Conservation (phyloP, 805 yeast genomes). For the Tetrapisispora arboricola region DNA sequence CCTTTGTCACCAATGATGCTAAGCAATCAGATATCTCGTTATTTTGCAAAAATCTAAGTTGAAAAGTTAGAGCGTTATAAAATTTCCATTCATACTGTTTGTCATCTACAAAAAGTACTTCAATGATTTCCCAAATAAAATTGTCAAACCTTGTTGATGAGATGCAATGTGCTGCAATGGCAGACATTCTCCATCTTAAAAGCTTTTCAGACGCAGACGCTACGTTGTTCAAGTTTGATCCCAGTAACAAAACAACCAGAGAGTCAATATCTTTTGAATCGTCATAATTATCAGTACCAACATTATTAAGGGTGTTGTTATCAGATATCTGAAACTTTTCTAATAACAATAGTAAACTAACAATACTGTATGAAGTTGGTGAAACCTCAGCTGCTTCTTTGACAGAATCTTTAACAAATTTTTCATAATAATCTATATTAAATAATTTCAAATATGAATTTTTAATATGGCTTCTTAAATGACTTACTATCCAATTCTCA, state of each 20-base stretch:
- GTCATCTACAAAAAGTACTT: conserved; percentile 26
- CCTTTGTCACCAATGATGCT: conserved; percentile 10
- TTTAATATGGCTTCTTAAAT: conserved; percentile 5
- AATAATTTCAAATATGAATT: conserved; percentile 8
- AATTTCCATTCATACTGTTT: conserved; percentile 22
- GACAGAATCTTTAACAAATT: conserved; percentile 4
- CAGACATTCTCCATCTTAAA: conserved; percentile 45
- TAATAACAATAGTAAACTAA: conserved; percentile 28
- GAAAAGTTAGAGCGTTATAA: conserved; percentile 40
- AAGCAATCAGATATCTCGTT: conserved; percentile 4
- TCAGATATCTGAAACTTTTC: conserved; percentile 30
- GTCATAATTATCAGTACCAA: conserved; percentile 10
- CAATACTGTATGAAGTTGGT: not conserved
- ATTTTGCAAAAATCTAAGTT: conserved; percentile 45
- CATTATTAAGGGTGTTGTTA: not conserved
- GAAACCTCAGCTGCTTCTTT: not conserved
- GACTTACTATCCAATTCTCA: conserved; percentile 8
- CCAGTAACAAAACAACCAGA: conserved; percentile 13
- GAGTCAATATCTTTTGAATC: conserved; percentile 7
- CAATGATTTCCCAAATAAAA: conserved; percentile 40
- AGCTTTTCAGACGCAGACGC: conserved; percentile 12
- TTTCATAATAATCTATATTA: conserved; percentile 3
- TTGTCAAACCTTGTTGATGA: conserved; percentile 15
- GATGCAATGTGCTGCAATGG: conserved; percentile 20
- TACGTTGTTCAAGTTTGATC: conserved; percentile 13